Conservation (phyloP, 1,139 yeast species). For the Suhomyces kunorum region DNA sequence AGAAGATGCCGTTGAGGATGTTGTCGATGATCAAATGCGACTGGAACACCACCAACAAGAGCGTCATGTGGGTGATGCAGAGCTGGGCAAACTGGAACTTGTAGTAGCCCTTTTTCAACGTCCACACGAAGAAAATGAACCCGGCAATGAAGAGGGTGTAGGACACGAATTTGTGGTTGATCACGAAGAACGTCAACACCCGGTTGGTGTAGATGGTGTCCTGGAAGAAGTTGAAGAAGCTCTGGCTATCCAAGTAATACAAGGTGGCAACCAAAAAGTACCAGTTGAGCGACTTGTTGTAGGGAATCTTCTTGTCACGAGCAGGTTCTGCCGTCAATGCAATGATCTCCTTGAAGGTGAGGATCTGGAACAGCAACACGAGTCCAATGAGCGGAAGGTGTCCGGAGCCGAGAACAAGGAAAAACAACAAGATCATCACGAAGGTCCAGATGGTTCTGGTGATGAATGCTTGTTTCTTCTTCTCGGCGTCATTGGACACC, state of each 20-base stretch:
- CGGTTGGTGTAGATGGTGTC: constrained; percentile 46
- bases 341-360: constrained; percentile 89
- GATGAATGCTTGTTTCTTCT: constrained; percentile 78
- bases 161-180: constrained; percentile 81
- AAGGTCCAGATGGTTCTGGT: constrained; percentile 94
- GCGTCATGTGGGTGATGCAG: constrained; percentile 92
- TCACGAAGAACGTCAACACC: constrained; percentile 43
- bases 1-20: constrained; percentile 84
- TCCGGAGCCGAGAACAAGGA: constrained; percentile 77
- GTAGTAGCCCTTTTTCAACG: constrained; percentile 85
- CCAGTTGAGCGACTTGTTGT: constrained; percentile 88
- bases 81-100: constrained; percentile 92
- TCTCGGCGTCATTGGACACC: constrained; percentile 48
- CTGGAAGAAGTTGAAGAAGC: constrained; percentile 63
- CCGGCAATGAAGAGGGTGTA: constrained; percentile 87
- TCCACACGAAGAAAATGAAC: constrained; percentile 84
- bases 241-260: constrained; percentile 86
- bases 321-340: constrained; percentile 84
- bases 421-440: constrained; percentile 81
- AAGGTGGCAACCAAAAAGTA: constrained; percentile 78
- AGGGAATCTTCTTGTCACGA: constrained; percentile 77
- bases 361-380: constrained; percentile 72
- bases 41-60: constrained; percentile 87
- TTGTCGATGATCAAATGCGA: constrained; percentile 91
- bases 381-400: constrained; percentile 76